Evolutionary conservation across 2,329 filamentous ascomycete species (phyloP).

Genomic region (Alternaria arborescens): DNA sequence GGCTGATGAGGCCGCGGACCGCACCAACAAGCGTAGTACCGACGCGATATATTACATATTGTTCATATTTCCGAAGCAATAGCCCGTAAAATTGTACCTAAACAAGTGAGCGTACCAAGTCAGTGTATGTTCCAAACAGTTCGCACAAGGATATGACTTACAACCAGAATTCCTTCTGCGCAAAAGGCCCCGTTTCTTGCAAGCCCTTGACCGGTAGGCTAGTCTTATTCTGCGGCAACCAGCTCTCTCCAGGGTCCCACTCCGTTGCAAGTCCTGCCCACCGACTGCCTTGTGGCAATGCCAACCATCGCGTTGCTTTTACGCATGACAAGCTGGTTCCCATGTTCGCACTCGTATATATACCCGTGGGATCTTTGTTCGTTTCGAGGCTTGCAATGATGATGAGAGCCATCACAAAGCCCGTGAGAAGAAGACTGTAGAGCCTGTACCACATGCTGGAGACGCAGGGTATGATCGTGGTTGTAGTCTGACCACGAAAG

Average conservation of each 20-base stretch:
- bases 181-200: background rate
- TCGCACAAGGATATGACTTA: no score
- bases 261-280: background rate
- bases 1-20: no score
- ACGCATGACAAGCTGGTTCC: background rate
- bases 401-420: slow-evolving; percentile 9
- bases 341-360: background rate
- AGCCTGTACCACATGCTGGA: slow-evolving; percentile 22
- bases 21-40: no score
- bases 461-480: slow-evolving; percentile 21
- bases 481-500: slow-evolving; percentile 15
- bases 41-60: background rate
- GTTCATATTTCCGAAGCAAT: background rate
- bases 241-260: background rate
- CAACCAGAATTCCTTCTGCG: background rate
- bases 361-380: background rate
- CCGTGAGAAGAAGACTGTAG: slow-evolving; percentile 19
- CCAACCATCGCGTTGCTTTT: background rate
- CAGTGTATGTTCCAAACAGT: no score
- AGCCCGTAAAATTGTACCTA: background rate
- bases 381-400: slow-evolving; percentile 21
- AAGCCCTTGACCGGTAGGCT: background rate
- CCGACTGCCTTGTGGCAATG: background rate
- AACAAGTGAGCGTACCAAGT: no score
- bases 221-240: background rate